Conservation (phyloP, 352 stramenopile species). For the Thraustochytrium striatum region DNA sequence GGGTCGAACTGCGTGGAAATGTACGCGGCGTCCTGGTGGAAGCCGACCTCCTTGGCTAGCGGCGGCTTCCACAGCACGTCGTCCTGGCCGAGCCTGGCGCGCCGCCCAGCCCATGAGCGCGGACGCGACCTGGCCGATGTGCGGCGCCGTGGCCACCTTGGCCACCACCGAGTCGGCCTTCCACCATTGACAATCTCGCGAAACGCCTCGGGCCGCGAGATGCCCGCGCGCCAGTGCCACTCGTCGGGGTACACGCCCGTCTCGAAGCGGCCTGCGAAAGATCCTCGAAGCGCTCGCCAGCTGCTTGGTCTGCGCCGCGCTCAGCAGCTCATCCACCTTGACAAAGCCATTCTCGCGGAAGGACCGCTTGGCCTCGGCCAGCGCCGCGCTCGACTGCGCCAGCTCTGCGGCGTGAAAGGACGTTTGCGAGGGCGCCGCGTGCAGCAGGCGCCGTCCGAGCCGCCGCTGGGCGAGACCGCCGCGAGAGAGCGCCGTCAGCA, state of each 20-base stretch:
- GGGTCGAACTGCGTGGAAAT: conserved; percentile 68
- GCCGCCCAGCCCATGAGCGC: too few relatives aligned
- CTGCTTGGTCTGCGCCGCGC: neutral
- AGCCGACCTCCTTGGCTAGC: conserved; percentile 59
- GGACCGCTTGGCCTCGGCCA: too few relatives aligned
- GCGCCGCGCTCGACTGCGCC: too few relatives aligned
- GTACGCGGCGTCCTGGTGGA: conserved; percentile 71
- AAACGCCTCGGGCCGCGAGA: conserved; percentile 54
- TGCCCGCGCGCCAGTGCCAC: conserved; percentile 61
- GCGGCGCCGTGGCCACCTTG: too few relatives aligned
- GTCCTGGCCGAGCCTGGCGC: conserved; percentile 64
- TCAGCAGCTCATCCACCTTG: neutral
- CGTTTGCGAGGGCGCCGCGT: too few relatives aligned
- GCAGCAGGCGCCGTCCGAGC: too few relatives aligned
- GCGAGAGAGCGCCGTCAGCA: too few relatives aligned
- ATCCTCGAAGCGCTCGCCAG: conserved; percentile 29
- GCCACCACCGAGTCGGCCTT: conserved; percentile 57
- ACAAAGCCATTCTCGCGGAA: conserved; percentile 45
- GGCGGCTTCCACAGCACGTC: conserved; percentile 70
- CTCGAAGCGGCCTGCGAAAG: conserved; percentile 60
- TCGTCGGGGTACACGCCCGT: conserved; percentile 63
- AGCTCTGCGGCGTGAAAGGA: too few relatives aligned
- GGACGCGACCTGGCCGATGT: too few relatives aligned
- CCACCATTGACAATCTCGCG: conserved; percentile 61
- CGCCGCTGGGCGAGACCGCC: too few relatives aligned